phyloP scores from a whole-genome alignment of 768 basidiomycete genomes.

The Mycena galopus region DNA sequence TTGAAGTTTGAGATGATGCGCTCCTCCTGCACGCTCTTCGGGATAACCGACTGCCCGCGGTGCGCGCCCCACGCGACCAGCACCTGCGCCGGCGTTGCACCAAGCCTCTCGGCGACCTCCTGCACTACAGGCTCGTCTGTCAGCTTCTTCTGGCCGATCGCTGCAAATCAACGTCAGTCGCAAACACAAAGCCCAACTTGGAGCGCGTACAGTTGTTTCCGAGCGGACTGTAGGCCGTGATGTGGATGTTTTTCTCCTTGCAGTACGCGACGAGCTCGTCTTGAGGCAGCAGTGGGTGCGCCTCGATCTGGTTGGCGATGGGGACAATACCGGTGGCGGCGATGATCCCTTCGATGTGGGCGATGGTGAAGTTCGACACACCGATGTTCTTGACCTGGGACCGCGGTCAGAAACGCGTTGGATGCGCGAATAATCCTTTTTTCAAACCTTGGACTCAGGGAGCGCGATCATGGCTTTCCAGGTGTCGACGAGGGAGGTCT shows the following conservation, averaged over 20 bases:
- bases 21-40: slow-evolving; percentile 81
- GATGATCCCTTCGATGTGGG: slow-evolving; percentile 75
- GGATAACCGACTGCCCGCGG: slow-evolving; percentile 86
- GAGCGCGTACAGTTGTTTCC: slow-evolving; percentile 84
- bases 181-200: background rate
- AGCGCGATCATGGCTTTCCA: slow-evolving; percentile 86
- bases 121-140: slow-evolving; percentile 75
- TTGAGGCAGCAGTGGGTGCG: slow-evolving; percentile 85
- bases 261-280: slow-evolving; percentile 79
- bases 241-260: slow-evolving; percentile 76
- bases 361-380: slow-evolving; percentile 85
- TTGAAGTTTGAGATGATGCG: slow-evolving; percentile 85
- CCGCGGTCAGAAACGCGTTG: background rate
- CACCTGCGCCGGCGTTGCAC: slow-evolving; percentile 83
- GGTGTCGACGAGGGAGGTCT: slow-evolving; percentile 78
- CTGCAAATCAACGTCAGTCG: slow-evolving; percentile 45
- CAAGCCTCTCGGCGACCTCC: slow-evolving; percentile 72
- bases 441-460: slow-evolving; percentile 70
- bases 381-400: slow-evolving; percentile 75
- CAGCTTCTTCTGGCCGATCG: slow-evolving; percentile 71
- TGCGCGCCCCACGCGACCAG: slow-evolving; percentile 84
- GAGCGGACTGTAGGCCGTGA: slow-evolving; percentile 77
- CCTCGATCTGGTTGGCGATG: slow-evolving; percentile 85
- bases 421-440: slow-evolving; percentile 5
- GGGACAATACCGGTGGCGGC: slow-evolving; percentile 81